phyloP scores from a whole-genome alignment of 352 stramenopile species.

The Globisporangium radiosum region DNA sequence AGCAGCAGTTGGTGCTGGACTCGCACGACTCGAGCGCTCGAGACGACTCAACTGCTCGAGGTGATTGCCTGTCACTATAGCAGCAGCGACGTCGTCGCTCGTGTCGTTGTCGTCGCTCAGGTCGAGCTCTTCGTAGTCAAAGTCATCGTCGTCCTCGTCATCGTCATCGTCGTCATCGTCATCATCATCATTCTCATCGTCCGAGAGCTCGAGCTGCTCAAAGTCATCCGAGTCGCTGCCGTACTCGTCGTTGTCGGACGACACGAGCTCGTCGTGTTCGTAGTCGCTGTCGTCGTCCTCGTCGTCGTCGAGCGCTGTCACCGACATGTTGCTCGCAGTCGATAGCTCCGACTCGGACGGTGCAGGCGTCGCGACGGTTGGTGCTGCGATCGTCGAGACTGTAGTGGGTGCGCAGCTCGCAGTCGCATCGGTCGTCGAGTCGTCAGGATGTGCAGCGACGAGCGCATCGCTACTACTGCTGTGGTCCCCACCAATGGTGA shows the following conservation, averaged over 20 bases:
- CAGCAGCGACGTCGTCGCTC: neutral
- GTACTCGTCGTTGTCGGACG: constrained; percentile 47
- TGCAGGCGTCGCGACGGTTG: no score
- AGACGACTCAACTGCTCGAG: no score
- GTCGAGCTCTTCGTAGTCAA: neutral
- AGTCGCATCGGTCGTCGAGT: no score
- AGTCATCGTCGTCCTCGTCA: neutral
- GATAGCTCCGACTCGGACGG: neutral
- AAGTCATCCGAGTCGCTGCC: constrained; percentile 72
- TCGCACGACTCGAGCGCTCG: no score
- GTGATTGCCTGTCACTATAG: neutral
- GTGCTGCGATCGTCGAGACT: no score
- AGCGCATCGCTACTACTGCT: no score
- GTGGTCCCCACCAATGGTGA: no score
- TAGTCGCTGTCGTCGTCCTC: constrained; percentile 80
- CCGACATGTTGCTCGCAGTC: neutral
- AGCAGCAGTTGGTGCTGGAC: no score
- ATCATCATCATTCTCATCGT: constrained; percentile 50
- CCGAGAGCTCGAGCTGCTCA: constrained; percentile 66
- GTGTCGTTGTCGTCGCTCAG: neutral
- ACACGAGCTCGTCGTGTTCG: constrained; percentile 75
- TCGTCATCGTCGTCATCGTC: constrained; percentile 18
- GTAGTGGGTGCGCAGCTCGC: no score
- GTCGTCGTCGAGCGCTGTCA: constrained; percentile 13
- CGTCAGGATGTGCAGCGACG: no score